Evolutionary conservation across 2,329 filamentous ascomycete genomes (phyloP).

Genomic region (Neofusicoccum kwambonambiense): DNA sequence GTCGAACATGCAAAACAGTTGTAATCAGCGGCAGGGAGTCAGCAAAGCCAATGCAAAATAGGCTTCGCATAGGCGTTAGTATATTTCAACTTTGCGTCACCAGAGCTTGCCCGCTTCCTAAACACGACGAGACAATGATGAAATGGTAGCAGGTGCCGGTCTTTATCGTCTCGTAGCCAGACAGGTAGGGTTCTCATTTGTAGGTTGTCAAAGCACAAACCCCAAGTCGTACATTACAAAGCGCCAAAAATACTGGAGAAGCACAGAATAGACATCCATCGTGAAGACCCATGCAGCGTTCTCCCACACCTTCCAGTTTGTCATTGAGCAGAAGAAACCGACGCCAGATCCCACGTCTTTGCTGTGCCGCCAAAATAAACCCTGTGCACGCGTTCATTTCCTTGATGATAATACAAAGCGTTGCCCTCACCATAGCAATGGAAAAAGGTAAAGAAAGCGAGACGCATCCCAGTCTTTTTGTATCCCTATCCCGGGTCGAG

Average conservation of each 20-base stretch:
- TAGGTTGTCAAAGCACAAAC: not conserved
- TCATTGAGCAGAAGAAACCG: not conserved
- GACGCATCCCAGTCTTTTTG: not conserved
- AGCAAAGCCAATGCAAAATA: too few species aligned
- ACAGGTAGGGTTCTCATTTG: not conserved
- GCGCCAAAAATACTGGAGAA: not conserved
- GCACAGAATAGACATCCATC: not conserved
- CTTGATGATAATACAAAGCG: conserved; percentile 2
- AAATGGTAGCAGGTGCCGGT: too few species aligned
- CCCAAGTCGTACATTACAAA: not conserved
- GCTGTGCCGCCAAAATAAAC: not conserved
- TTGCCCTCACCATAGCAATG: not conserved
- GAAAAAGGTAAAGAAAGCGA: not conserved
- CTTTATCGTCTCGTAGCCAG: too few species aligned
- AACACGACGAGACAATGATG: too few species aligned
- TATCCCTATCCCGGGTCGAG: not conserved
- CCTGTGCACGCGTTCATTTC: not conserved
- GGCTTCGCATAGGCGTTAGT: too few species aligned
- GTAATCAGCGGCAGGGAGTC: too few species aligned
- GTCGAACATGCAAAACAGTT: too few species aligned
- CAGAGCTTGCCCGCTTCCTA: too few species aligned
- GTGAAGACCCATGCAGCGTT: not conserved
- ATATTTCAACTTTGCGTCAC: too few species aligned
- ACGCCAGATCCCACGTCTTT: not conserved
- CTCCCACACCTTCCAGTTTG: not conserved